Conservation (phyloP, 2,329 filamentous ascomycete genomes). For the Dactylellina cionopaga region DNA sequence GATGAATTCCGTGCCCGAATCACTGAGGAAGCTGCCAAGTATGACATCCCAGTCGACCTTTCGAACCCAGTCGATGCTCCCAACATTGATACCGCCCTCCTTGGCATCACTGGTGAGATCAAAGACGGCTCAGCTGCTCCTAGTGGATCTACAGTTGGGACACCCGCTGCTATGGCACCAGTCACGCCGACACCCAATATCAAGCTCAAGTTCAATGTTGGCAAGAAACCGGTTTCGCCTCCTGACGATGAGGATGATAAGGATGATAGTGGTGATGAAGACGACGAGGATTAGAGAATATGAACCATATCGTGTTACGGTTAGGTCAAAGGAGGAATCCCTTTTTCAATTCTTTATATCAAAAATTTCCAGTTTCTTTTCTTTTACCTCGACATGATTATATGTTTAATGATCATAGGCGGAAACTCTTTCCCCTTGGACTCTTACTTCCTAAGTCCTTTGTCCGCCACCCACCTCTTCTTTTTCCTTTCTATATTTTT, state of each 20-base stretch:
- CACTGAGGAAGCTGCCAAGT: constrained; percentile 38
- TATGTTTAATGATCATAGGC: constrained; percentile 48
- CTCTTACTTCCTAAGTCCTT: no score
- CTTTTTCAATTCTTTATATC: constrained; percentile 2
- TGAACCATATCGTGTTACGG: neutral
- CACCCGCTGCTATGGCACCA: constrained; percentile 24
- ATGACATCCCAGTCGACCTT: constrained; percentile 38
- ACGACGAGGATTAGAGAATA: constrained; percentile 36
- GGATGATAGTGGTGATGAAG: constrained; percentile 10
- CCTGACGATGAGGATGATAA: constrained; percentile 37
- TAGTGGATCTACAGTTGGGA: constrained; percentile 29
- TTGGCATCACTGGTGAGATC: constrained; percentile 8
- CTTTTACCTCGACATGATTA: constrained; percentile 35
- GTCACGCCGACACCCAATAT: constrained; percentile 36
- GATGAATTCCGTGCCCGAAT: constrained; percentile 50
- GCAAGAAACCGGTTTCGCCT: constrained; percentile 36
- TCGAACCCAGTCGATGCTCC: constrained; percentile 29
- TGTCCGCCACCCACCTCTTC: neutral
- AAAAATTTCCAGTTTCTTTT: neutral
- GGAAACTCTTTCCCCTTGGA: neutral
- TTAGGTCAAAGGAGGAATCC: neutral
- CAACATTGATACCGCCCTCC: constrained; percentile 30
- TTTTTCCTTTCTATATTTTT: neutral
- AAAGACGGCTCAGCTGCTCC: constrained; percentile 43
- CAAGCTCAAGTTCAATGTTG: constrained; percentile 47